These are phyloP conservation scores for Euphorbia peplus DNA, from an alignment of 345 rosid species.

Conservation along the genomic window DNA sequence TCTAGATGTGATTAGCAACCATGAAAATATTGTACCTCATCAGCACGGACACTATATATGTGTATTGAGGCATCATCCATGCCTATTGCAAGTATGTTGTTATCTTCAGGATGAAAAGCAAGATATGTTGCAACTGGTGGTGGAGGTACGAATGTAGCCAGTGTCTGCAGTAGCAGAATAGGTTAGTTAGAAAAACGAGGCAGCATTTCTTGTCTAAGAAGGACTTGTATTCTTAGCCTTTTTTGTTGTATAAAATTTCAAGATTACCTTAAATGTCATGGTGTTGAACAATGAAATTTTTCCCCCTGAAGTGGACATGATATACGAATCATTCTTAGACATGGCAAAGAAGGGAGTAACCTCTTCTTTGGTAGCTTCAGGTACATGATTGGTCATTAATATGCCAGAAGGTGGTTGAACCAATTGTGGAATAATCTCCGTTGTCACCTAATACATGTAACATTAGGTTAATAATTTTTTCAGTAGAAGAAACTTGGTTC, in stretches of 20 bases:
- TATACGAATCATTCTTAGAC: slow-evolving; percentile 43
- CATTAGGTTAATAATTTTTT: neutral
- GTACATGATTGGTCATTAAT: slow-evolving; percentile 39
- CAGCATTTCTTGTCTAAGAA: no score
- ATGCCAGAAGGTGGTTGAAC: slow-evolving; percentile 24
- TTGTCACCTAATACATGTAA: slow-evolving; percentile 35
- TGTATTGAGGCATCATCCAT: slow-evolving; percentile 44
- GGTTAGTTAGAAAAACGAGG: slow-evolving; percentile 11
- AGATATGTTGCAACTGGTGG: slow-evolving; percentile 47
- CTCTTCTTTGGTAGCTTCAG: slow-evolving; percentile 20
- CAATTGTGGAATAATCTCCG: slow-evolving; percentile 32
- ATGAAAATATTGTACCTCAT: slow-evolving; percentile 30
- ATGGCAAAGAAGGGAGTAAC: slow-evolving; percentile 36
- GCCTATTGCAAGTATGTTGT: slow-evolving; percentile 46
- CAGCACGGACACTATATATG: slow-evolving; percentile 36
- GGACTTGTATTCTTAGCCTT: neutral
- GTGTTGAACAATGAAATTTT: slow-evolving; percentile 41
- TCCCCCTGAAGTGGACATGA: slow-evolving; percentile 44
- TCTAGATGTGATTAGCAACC: neutral
- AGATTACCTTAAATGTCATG: slow-evolving; percentile 36
- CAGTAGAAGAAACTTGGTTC: neutral
- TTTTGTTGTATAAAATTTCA: neutral
- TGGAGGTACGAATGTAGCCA: slow-evolving; percentile 39
- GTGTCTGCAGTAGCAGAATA: slow-evolving; percentile 30
- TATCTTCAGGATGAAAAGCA: slow-evolving; percentile 52